phyloP scores from a whole-genome alignment of 371 early-diverging fungal species.

The Chytridium lagenaria region DNA sequence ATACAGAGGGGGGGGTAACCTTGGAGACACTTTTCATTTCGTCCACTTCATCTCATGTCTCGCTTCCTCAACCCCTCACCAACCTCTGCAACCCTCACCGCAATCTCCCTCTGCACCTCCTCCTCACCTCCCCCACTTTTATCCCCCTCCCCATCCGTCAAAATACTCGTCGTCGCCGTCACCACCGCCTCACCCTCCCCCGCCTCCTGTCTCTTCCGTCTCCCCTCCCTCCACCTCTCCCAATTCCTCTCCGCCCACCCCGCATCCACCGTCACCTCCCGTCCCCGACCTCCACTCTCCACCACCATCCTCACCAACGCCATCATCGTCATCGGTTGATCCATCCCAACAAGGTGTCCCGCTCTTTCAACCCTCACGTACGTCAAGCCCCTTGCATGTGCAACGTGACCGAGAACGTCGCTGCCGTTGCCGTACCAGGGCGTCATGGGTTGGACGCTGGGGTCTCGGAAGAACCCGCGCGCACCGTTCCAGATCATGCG shows the following conservation, averaged over 20 bases:
- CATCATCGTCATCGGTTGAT: background rate
- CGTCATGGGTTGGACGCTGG: background rate
- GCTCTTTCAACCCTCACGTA: conserved; percentile 49
- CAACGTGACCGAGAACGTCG: conserved; percentile 33
- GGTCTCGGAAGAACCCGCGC: conserved; percentile 7
- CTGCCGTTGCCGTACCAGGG: conserved; percentile 47
- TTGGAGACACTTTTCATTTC: too few species aligned
- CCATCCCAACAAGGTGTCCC: conserved; percentile 47
- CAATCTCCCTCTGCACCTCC: too few species aligned
- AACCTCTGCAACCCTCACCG: too few species aligned
- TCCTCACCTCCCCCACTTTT: too few species aligned
- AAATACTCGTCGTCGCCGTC: background rate
- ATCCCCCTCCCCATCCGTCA: background rate
- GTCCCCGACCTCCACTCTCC: too few species aligned
- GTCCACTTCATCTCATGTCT: too few species aligned
- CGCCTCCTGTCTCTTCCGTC: background rate
- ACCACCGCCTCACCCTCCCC: background rate
- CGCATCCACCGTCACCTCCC: background rate
- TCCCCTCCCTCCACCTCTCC: conserved; percentile 1
- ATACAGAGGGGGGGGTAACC: too few species aligned
- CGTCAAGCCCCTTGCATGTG: conserved; percentile 50
- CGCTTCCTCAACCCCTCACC: too few species aligned
- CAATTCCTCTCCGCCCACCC: background rate
- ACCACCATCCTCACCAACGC: background rate
- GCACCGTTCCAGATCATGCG: conserved; percentile 51